Evolutionary conservation across 2,329 filamentous ascomycete species (phyloP).

Genomic region (Aspergillus sp.): DNA sequence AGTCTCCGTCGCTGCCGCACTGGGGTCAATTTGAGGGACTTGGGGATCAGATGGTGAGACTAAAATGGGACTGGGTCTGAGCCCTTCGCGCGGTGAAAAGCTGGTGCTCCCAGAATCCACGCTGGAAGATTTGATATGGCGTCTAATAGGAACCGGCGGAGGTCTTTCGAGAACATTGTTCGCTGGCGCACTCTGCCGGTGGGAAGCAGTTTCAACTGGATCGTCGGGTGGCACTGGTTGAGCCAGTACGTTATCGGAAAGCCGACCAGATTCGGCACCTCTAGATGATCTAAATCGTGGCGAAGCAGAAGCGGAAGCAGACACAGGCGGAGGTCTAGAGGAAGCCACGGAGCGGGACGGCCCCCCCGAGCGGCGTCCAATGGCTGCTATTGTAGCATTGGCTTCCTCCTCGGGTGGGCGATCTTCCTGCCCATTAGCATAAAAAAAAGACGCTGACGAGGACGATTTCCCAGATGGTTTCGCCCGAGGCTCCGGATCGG

Average conservation of each 20-base stretch:
- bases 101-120: conserved; percentile 20
- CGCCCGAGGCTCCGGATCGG: conserved; percentile 24
- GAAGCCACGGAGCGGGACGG: conserved; percentile 17
- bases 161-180: conserved; percentile 12
- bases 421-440: conserved; percentile 29
- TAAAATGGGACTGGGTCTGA: conserved; percentile 26
- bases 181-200: conserved; percentile 14
- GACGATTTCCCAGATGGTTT: conserved; percentile 18
- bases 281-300: conserved; percentile 25
- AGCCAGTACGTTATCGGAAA: conserved; percentile 16
- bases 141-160: conserved; percentile 10
- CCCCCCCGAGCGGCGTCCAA: conserved; percentile 25
- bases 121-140: conserved; percentile 28
- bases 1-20: conserved; percentile 17
- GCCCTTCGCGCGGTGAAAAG: conserved; percentile 11
- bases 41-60: conserved; percentile 18
- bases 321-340: conserved; percentile 11
- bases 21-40: conserved; percentile 12
- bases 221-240: conserved; percentile 16
- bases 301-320: conserved; percentile 19
- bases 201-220: conserved; percentile 10
- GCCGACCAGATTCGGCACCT: conserved; percentile 16
- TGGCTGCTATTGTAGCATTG: conserved; percentile 7
- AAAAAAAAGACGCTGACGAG: conserved; percentile 26
- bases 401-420: conserved; percentile 15